These are phyloP conservation scores for Penicillium atrosanguineum DNA, from an alignment of 495 filamentous ascomycete species.

Conservation along the genomic window DNA sequence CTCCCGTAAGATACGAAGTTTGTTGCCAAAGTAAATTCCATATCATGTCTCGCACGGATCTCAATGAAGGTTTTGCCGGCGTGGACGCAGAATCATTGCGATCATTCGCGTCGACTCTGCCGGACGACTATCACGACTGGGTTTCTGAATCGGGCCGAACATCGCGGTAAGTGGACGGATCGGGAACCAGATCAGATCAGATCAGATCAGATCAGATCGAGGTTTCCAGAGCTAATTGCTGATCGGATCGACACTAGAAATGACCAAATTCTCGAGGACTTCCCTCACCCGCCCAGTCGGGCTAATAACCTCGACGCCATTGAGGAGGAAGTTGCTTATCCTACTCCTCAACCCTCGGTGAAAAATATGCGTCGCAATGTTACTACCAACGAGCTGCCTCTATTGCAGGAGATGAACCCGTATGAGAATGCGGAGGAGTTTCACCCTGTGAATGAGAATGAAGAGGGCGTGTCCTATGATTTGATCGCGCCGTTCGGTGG, in stretches of 20 bases:
- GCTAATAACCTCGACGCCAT: slow-evolving; percentile 18
- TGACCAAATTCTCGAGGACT: slow-evolving; percentile 25
- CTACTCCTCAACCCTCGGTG: slow-evolving; percentile 17
- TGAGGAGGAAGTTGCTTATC: slow-evolving; percentile 20
- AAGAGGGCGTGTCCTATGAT: slow-evolving; percentile 32
- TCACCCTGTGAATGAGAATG: slow-evolving; percentile 24
- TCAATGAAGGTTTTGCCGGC: slow-evolving; percentile 11
- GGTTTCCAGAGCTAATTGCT: not conserved
- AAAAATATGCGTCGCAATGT: slow-evolving; percentile 26
- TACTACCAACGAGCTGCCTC: slow-evolving; percentile 22
- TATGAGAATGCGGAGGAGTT: slow-evolving; percentile 25
- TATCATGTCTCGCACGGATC: slow-evolving; percentile 17
- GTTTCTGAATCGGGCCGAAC: slow-evolving; percentile 19
- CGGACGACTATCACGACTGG: slow-evolving; percentile 29
- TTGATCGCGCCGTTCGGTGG: slow-evolving; percentile 28
- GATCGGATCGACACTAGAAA: slow-evolving; percentile 8
- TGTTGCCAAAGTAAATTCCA: not conserved
- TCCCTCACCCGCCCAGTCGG: slow-evolving; percentile 20
- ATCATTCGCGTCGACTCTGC: slow-evolving; percentile 20
- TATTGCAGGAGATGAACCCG: slow-evolving; percentile 27
- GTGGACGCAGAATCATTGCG: slow-evolving; percentile 23
- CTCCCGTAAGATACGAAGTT: not conserved
- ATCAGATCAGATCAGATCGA: too few relatives aligned
- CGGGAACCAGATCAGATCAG: not conserved
- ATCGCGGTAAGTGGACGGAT: slow-evolving; percentile 16